Evolutionary conservation across 805 yeast genomes (phyloP).

Genomic region (Priceomyces castillae): DNA sequence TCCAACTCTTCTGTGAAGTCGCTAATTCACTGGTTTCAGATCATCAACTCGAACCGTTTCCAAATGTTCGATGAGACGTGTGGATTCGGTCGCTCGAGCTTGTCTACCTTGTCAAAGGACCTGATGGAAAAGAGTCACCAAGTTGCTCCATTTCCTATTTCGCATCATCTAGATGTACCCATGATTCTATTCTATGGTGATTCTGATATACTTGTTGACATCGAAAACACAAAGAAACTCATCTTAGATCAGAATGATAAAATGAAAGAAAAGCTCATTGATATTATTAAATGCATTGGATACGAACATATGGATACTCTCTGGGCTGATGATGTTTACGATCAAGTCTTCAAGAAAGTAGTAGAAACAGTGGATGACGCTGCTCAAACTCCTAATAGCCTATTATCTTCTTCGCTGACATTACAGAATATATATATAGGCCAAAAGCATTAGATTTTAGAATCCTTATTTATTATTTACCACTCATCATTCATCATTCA

Average conservation of each 20-base stretch:
- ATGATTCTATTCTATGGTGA: slow-evolving; percentile 30
- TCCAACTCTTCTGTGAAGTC: slow-evolving; percentile 28
- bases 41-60: slow-evolving; percentile 25
- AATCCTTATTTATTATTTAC: too few species aligned
- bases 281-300: slow-evolving; percentile 18
- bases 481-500: too few species aligned
- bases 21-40: slow-evolving; percentile 32
- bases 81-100: slow-evolving; percentile 19
- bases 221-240: slow-evolving; percentile 20
- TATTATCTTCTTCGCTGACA: slow-evolving; percentile 2
- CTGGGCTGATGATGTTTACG: slow-evolving; percentile 27
- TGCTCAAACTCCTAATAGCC: not conserved
- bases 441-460: too few species aligned
- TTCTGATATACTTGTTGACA: slow-evolving; percentile 27
- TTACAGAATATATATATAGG: not conserved
- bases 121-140: slow-evolving; percentile 17
- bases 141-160: slow-evolving; percentile 28
- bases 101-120: slow-evolving; percentile 15
- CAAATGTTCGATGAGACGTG: slow-evolving; percentile 34
- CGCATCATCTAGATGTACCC: slow-evolving; percentile 27
- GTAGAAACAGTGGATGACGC: slow-evolving; percentile 10
- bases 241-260: slow-evolving; percentile 22
- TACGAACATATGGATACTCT: slow-evolving; percentile 35
- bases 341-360: slow-evolving; percentile 22
- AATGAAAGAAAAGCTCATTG: slow-evolving; percentile 19